Evolutionary conservation across 371 early-diverging fungal species (phyloP).

Genomic region (Mortierella sp.): DNA sequence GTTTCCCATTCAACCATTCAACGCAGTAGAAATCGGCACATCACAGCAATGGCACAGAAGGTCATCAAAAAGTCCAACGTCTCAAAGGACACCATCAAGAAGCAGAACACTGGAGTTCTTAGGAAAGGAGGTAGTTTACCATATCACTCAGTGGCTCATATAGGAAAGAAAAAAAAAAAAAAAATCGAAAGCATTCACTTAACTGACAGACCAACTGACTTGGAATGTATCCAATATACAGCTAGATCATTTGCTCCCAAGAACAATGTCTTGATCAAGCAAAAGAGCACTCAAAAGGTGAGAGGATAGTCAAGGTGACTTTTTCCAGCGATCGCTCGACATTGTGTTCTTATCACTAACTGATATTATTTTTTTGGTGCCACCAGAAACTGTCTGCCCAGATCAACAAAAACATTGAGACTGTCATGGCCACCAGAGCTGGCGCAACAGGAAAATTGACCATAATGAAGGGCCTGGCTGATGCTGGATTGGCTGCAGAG

Average conservation of each 20-base stretch:
- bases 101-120: too few relatives aligned
- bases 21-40: too few relatives aligned
- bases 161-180: too few relatives aligned
- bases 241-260: conserved; percentile 73
- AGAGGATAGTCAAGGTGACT: background rate
- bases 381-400: conserved; percentile 68
- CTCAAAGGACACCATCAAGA: too few relatives aligned
- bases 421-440: conserved; percentile 75
- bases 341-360: background rate
- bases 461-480: conserved; percentile 75
- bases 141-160: too few relatives aligned
- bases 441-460: conserved; percentile 79
- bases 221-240: conserved; percentile 13
- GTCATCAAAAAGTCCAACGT: too few relatives aligned
- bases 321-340: background rate
- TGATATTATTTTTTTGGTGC: background rate
- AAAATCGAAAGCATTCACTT: too few relatives aligned
- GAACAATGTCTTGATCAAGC: conserved; percentile 65
- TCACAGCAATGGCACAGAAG: too few relatives aligned
- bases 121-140: too few relatives aligned
- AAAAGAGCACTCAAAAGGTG: conserved; percentile 67
- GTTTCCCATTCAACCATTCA: too few relatives aligned
- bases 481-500: conserved; percentile 57
- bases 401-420: conserved; percentile 75
- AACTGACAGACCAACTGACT: too few relatives aligned